Percentiles rank a stretch among this genome's conserved stretches.
Conservation (phyloP, 2,329 filamentous ascomycete species). For the Nemania serpens region DNA sequence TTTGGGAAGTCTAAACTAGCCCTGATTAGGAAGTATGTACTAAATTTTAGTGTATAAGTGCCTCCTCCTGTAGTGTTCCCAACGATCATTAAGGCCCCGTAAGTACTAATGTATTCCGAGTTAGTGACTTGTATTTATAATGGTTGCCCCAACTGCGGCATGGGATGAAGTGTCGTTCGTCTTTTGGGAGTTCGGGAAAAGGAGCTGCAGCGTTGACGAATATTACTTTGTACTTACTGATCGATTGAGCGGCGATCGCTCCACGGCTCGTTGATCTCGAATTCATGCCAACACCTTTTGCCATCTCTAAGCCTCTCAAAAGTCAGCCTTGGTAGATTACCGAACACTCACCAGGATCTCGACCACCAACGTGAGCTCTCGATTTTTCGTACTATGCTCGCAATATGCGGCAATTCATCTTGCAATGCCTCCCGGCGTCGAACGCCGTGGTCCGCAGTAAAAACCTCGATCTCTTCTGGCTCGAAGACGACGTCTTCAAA, state of each 20-base stretch:
- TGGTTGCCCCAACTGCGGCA: no score
- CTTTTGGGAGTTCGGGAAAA: no score
- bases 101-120: no score
- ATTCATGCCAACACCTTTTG: conserved; percentile 19
- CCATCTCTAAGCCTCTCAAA: neutral
- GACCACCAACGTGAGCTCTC: conserved; percentile 14
- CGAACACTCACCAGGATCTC: conserved; percentile 11
- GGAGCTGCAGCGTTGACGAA: no score
- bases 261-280: conserved; percentile 14
- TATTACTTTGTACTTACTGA: no score
- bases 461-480: neutral
- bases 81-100: no score
- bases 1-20: no score
- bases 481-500: conserved; percentile 4
- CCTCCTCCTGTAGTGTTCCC: no score
- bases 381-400: neutral
- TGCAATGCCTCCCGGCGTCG: neutral
- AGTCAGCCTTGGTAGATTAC: neutral
- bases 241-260: neutral
- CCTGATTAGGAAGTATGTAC: no score
- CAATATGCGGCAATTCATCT: neutral
- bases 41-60: no score
- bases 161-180: no score
- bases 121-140: no score
- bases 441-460: neutral